These are phyloP conservation scores for Plantago ovata DNA, from an alignment of 257 asterid species.

Conservation along the genomic window DNA sequence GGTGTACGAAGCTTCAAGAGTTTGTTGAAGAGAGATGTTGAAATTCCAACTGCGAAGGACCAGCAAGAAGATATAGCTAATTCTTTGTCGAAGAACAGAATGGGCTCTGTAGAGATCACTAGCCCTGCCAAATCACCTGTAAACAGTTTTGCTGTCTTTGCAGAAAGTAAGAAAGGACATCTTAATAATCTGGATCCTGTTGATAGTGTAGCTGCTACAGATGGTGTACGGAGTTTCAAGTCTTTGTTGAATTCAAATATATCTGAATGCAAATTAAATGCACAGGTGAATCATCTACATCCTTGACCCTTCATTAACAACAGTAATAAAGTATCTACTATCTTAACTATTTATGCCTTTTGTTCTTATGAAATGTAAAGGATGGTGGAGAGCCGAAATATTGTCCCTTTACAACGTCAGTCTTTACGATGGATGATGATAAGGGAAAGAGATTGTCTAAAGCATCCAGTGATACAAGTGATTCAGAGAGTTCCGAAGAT, in stretches of 20 bases:
- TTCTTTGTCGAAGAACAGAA: conserved; percentile 34
- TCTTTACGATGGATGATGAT: conserved; percentile 37
- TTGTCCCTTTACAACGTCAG: conserved; percentile 34
- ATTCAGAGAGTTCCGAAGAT: conserved; percentile 47
- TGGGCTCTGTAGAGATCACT: conserved; percentile 23
- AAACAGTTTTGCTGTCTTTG: conserved; percentile 29
- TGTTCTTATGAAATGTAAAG: conserved; percentile 42
- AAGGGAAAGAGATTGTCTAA: conserved; percentile 31
- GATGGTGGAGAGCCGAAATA: conserved; percentile 33
- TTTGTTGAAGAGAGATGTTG: conserved; percentile 30
- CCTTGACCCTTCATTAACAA: conserved; percentile 34
- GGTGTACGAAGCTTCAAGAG: conserved; percentile 48
- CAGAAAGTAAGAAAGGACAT: conserved; percentile 28
- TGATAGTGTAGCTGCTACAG: conserved; percentile 25
- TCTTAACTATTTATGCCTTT: conserved; percentile 11
- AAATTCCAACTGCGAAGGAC: conserved; percentile 33
- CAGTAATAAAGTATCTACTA: conserved; percentile 14
- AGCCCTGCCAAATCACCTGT: conserved; percentile 34
- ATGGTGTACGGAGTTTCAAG: conserved; percentile 46
- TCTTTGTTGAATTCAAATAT: conserved; percentile 39
- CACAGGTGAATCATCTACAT: conserved; percentile 42
- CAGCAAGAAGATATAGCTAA: conserved; percentile 30
- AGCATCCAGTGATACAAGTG: conserved; percentile 39
- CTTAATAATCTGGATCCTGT: conserved; percentile 34
- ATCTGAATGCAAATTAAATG: conserved; percentile 33